A percentile compares a stretch with the other conserved stretches of the same genome.
Conservation (phyloP, 208 protist species). For the Trypanosoma boissoni region DNA sequence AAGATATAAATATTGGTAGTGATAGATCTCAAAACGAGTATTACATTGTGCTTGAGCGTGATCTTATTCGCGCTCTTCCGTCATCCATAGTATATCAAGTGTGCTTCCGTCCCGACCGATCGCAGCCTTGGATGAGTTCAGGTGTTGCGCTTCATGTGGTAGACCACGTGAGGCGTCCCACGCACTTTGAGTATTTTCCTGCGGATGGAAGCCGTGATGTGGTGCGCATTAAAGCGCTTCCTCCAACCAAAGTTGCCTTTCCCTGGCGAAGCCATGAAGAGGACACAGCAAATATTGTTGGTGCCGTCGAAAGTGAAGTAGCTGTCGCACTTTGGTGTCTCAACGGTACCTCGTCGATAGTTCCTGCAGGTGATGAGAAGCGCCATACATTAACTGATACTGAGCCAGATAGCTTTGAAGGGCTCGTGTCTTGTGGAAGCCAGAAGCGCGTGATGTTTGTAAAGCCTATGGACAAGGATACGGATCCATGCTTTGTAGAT, state of each 20-base stretch:
- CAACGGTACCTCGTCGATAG: background rate
- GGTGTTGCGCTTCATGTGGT: conserved; percentile 41
- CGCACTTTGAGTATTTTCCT: conserved; percentile 58
- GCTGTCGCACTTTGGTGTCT: conserved; percentile 52
- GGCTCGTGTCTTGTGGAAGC: conserved; percentile 45
- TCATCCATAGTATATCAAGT: conserved; percentile 41
- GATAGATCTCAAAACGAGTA: no score
- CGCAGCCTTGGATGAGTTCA: conserved; percentile 43
- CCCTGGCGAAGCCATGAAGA: conserved; percentile 36
- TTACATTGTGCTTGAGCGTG: conserved; percentile 52
- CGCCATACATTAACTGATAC: no score
- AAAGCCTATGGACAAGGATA: conserved; percentile 56
- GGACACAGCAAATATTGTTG: conserved; percentile 57
- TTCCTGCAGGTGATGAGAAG: no score
- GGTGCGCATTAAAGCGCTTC: conserved; percentile 33
- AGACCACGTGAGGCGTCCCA: conserved; percentile 39
- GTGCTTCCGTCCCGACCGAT: conserved; percentile 62
- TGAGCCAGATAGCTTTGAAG: no score
- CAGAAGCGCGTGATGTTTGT: conserved; percentile 66
- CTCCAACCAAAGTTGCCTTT: conserved; percentile 66
- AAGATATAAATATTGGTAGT: no score
- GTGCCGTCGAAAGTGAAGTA: conserved; percentile 44
- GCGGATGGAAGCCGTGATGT: conserved; percentile 62
- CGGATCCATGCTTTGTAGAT: conserved; percentile 65
- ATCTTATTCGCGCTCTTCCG: conserved; percentile 43